These are phyloP conservation scores for Plantago coronopus DNA, from an alignment of 305 asterid species.

Conservation along the genomic window DNA sequence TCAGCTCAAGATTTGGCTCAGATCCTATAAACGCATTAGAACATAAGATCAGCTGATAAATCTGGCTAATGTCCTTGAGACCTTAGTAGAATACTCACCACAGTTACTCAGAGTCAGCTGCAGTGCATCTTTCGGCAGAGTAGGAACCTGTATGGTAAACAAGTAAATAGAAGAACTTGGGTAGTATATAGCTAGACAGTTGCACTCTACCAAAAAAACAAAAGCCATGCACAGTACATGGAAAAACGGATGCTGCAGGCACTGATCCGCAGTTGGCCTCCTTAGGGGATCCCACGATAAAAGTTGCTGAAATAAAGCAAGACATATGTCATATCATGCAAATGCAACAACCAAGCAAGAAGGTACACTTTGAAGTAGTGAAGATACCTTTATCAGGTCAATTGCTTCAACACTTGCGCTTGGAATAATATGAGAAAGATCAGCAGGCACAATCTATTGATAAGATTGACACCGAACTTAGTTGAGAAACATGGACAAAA, in stretches of 20 bases:
- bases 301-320: constrained; percentile 60
- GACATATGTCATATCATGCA: constrained; percentile 15
- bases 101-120: constrained; percentile 60
- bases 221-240: constrained; percentile 48
- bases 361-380: constrained; percentile 2
- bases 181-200: constrained; percentile 23
- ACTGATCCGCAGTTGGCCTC: constrained; percentile 93
- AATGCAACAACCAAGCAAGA: constrained; percentile 13
- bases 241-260: constrained; percentile 89
- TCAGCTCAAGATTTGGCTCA: constrained; percentile 93
- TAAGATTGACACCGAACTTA: constrained; percentile 23
- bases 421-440: constrained; percentile 68
- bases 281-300: constrained; percentile 91
- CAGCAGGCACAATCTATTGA: constrained; percentile 53
- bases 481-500: constrained; percentile 15
- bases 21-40: constrained; percentile 44
- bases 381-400: constrained; percentile 77
- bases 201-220: constrained; percentile 20
- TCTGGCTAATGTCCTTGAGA: constrained; percentile 23
- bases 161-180: constrained; percentile 35
- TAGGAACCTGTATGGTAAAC: constrained; percentile 62
- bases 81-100: constrained; percentile 28
- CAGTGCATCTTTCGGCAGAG: constrained; percentile 54
- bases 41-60: constrained; percentile 19
- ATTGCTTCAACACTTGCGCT: constrained; percentile 84